phyloP scores from a whole-genome alignment of 371 early-diverging fungal genomes.

The Mortierella sp. region DNA sequence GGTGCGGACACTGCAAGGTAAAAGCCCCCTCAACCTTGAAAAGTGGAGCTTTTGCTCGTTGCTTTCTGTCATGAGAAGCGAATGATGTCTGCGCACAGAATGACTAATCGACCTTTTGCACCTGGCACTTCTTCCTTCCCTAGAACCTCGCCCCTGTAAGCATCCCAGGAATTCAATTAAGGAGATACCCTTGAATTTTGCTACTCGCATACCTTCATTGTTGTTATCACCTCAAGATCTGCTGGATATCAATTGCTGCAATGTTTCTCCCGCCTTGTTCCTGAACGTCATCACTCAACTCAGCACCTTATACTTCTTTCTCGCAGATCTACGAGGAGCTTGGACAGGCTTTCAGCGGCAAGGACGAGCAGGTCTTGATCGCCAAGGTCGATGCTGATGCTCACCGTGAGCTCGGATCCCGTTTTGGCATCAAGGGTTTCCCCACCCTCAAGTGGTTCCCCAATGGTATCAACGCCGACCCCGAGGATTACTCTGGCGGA shows the following conservation, averaged over 20 bases:
- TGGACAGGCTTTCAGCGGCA: constrained; percentile 79
- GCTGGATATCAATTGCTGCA: background rate
- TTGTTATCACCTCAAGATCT: background rate
- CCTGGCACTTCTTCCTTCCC: constrained; percentile 12
- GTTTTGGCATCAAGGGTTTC: constrained; percentile 85
- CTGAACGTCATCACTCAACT: constrained; percentile 1
- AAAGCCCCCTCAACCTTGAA: background rate
- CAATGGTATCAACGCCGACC: constrained; percentile 76
- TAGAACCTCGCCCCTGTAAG: constrained; percentile 58
- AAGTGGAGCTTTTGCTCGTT: background rate
- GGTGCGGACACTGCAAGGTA: constrained; percentile 97
- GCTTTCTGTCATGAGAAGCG: background rate
- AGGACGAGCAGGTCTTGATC: constrained; percentile 82
- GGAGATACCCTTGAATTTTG: background rate
- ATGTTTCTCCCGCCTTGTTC: background rate
- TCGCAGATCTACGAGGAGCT: constrained; percentile 80
- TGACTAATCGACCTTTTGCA: constrained; percentile 24
- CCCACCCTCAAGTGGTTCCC: constrained; percentile 97
- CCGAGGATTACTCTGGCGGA: constrained; percentile 86
- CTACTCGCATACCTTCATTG: background rate
- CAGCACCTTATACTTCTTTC: background rate
- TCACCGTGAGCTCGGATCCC: constrained; percentile 80
- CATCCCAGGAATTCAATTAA: background rate
- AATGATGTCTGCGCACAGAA: constrained; percentile 10
- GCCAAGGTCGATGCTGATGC: constrained; percentile 94